Base-by-base conservation (phyloP, 2,329 filamentous ascomycete species). In the Diatrype stigma region DNA sequence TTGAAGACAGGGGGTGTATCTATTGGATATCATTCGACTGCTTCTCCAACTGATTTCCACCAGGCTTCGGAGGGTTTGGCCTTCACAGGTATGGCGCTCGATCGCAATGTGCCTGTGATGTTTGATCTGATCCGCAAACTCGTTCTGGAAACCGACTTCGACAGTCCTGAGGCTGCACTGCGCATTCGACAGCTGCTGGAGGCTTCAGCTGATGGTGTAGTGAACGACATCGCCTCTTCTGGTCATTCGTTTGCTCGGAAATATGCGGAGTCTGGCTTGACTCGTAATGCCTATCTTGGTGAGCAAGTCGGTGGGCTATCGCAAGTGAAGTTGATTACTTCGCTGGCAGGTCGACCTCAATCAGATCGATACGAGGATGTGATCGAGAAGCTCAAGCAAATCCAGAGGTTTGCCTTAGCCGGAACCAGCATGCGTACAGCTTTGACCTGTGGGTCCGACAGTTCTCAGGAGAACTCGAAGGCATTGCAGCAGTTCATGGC, bases 1-100 rank as follows among this genome's bases (percentile, higher is more conserved):
- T 79, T 97, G 28, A 96, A 95, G 73, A 97, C 94, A 1, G 94
- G 94, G 19, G 94, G 94, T 10, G 82, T 99, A 35, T 89, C 86
- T 2, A 85, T 95, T 16, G 85, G 87, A 1, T 92, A 96, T 60
- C 89, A 95, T 70, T 82, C 87, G n/a, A 85, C 87, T 0, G 82
- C 92, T 0, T 90, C 85, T 2, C 90, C 93, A 0, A 79, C 79
- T 1, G 82, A 93, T 57, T 83, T 89, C 49, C 78, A 80, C 28
- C 75, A 80, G 23, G 87, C 85, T 8, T 84, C 81, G 17, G 94
- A 99, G 70, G 94, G 94, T 0, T 74, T 99, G 23, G 82, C 87
- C 12, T 85, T 97, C 50, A 85, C 85, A 3, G 93, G 94, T 16
- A 96, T 88, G 74, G 92, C 92, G 0, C 73, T 99, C 35, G 93